phyloP scores from a whole-genome alignment of 345 rosid genomes.

The Hirschfeldia incana region DNA sequence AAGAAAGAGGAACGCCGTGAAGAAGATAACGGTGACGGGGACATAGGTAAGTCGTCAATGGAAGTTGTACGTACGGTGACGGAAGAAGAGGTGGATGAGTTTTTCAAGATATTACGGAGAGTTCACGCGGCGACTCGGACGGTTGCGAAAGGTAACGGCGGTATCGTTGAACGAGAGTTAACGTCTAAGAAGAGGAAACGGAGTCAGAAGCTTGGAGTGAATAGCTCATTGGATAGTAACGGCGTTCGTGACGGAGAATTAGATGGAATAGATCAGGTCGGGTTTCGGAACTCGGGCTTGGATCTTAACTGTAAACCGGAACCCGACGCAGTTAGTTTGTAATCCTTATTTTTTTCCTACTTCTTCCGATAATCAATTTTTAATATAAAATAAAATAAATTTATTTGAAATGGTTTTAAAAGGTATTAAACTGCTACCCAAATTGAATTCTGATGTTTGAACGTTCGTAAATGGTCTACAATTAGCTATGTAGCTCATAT shows the following conservation, averaged over 20 bases:
- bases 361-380: background rate
- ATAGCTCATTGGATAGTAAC: slow-evolving; percentile 12
- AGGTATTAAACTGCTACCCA: background rate
- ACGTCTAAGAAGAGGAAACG: slow-evolving; percentile 43
- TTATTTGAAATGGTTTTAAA: background rate
- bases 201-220: slow-evolving; percentile 23
- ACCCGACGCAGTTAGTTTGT: slow-evolving; percentile 28
- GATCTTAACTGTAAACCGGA: slow-evolving; percentile 42
- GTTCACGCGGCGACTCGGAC: slow-evolving; percentile 36
- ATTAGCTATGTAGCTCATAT: background rate
- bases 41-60: background rate
- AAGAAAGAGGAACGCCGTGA: slow-evolving; percentile 9
- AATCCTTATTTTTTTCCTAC: background rate
- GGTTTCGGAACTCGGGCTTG: slow-evolving; percentile 30
- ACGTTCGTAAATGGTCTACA: background rate
- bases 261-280: slow-evolving; percentile 25
- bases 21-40: slow-evolving; percentile 13
- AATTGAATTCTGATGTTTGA: background rate
- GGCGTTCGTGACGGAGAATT: slow-evolving; percentile 31
- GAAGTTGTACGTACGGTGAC: slow-evolving; percentile 34
- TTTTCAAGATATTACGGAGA: slow-evolving; percentile 42
- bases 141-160: slow-evolving; percentile 26
- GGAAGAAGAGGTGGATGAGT: slow-evolving; percentile 44
- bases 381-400: background rate
- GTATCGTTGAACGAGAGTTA: slow-evolving; percentile 6